These are phyloP conservation scores for Lentithecium fluviatile DNA, from an alignment of 495 filamentous ascomycete genomes.

Conservation along the genomic window DNA sequence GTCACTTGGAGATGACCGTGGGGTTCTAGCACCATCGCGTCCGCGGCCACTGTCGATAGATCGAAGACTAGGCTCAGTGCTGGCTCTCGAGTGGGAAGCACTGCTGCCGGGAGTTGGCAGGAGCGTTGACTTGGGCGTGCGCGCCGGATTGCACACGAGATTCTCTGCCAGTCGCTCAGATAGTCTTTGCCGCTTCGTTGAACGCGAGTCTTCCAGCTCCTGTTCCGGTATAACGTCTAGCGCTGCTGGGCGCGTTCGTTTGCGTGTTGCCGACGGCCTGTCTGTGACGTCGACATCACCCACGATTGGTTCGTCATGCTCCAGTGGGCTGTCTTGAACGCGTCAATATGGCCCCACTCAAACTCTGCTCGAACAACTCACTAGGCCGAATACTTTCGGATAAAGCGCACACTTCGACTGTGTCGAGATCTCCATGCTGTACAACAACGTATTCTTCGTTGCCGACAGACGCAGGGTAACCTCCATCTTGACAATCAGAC, in stretches of 20 bases:
- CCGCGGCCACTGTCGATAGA: conserved; percentile 9
- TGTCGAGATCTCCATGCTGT: too few species aligned
- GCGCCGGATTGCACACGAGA: conserved; percentile 7
- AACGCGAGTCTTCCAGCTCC: conserved; percentile 15
- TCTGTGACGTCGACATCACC: background rate
- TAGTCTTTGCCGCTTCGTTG: conserved; percentile 5
- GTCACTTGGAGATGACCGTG: conserved; percentile 8
- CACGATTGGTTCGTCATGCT: conserved; percentile 4
- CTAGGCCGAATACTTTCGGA: background rate
- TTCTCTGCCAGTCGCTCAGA: conserved; percentile 11
- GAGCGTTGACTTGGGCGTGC: conserved; percentile 1
- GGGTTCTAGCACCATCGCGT: conserved; percentile 3
- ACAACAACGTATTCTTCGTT: background rate
- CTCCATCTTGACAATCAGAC: conserved; percentile 6
- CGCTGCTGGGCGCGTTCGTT: conserved; percentile 13
- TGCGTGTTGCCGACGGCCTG: conserved; percentile 9
- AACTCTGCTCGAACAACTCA: conserved; percentile 3
- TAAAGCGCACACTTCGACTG: too few species aligned
- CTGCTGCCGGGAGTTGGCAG: conserved; percentile 8
- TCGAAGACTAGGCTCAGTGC: conserved; percentile 11
- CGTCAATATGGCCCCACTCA: background rate
- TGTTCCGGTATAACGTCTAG: conserved; percentile 8
- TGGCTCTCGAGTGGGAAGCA: conserved; percentile 13
- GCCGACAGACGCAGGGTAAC: conserved; percentile 3
- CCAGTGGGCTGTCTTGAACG: background rate